Percentiles rank a stretch among this genome's conserved stretches.
Evolutionary conservation across 2,329 filamentous ascomycete genomes (phyloP).

Genomic region (Fusarium sororula): DNA sequence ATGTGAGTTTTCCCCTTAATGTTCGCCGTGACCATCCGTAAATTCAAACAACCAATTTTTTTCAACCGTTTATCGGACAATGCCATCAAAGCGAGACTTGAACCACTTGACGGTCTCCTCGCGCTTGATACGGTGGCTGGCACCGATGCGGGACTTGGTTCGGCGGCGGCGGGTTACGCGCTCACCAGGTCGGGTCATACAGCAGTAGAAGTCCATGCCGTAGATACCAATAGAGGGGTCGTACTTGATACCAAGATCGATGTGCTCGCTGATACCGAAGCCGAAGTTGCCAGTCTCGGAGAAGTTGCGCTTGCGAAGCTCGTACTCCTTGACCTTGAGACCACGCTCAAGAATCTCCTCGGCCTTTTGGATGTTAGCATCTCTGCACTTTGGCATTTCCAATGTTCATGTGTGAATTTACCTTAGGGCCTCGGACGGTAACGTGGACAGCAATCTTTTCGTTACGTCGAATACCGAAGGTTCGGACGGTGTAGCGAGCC

Average conservation of each 20-base stretch:
- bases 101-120: slow-evolving; percentile 98
- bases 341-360: slow-evolving; percentile 99
- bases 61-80: slow-evolving; percentile 83
- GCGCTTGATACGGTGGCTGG: slow-evolving; percentile 92
- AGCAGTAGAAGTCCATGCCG: slow-evolving; percentile 99
- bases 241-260: slow-evolving; percentile 99
- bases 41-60: slow-evolving; percentile 42
- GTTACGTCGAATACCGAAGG: slow-evolving; percentile 99
- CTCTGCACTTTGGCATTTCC: not conserved
- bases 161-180: slow-evolving; percentile 96
- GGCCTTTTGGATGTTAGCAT: slow-evolving; percentile 62
- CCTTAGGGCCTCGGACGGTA: slow-evolving; percentile 94
- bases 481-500: slow-evolving; percentile 99
- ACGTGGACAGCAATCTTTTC: slow-evolving; percentile 99
- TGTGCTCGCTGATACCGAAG: slow-evolving; percentile 99
- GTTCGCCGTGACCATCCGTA: slow-evolving; percentile 55
- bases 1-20: slow-evolving; percentile 47
- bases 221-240: slow-evolving; percentile 98
- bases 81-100: slow-evolving; percentile 91
- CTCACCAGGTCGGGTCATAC: slow-evolving; percentile 99
- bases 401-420: slow-evolving; percentile 38
- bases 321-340: slow-evolving; percentile 99
- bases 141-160: slow-evolving; percentile 84
- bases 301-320: slow-evolving; percentile 99
- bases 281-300: slow-evolving; percentile 99